Base-by-base conservation (phyloP, 352 stramenopile genomes). In the Phytophthora sojae region DNA sequence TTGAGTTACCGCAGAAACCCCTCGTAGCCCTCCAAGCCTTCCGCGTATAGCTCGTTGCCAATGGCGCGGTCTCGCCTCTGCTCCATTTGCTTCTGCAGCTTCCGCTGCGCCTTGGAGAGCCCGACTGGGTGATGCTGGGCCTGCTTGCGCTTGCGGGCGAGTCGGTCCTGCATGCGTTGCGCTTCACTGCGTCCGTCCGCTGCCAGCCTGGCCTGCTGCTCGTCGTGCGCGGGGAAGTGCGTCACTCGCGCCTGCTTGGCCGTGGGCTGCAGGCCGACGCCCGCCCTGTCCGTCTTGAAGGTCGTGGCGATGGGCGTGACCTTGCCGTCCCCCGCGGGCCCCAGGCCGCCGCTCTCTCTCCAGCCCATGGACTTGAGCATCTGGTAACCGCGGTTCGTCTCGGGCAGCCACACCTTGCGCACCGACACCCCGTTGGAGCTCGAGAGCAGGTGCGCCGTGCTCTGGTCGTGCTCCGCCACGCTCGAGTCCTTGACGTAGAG, bases 301-400 rank as follows among this genome's bases (percentile, higher is more conserved):
- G 75, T 77, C 0, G 84, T 88, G 17, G 76, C 72, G 17, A 92
- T 63, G 17, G 84, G 82, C 50, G 75, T 79, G 37, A 88, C 52
- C 57, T 74, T 79, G n/a, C 81, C 83, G 11, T 73, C 58, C 8
- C 66, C 73, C 6, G 60, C 37, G 7, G 71, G 69, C 1, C 82
- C 82, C 23, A 92, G 55, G 5, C 80, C 84, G 4, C 56, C 14
- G 67, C 73, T 62, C 45, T 87, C 73, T 30, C 84, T 67, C 84
- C 84, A 90, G 35, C 81, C 84, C 82, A 92, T 87, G 66, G 57
- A 70, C 63, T 76, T 80, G 37, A 92, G 72, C 66, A 90, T 62
- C 47, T 88, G 74, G 68, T 85, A 90, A 29, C 84, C 82, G 21
- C 82, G 80, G 58, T 92, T 92, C n/a, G 82, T 82, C 68, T 89